Percentiles rank a stretch among this genome's conserved stretches.
These are phyloP conservation scores for Exophiala aquamarina DNA, from an alignment of 2,329 filamentous ascomycete species.

Conservation along the genomic window DNA sequence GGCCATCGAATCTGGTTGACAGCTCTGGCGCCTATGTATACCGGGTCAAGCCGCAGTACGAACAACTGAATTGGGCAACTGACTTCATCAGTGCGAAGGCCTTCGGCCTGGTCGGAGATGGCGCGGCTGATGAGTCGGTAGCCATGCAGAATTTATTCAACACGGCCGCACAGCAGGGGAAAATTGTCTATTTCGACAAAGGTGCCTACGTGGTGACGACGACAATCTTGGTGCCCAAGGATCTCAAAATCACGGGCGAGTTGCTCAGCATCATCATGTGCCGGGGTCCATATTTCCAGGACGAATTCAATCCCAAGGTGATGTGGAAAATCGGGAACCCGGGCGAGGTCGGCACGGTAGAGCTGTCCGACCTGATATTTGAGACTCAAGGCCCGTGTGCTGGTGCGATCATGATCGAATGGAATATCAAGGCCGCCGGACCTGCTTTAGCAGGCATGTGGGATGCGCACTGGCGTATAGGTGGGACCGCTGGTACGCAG, in stretches of 20 bases:
- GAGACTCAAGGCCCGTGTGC: conserved; percentile 36
- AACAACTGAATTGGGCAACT: conserved; percentile 33
- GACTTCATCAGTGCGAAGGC: conserved; percentile 47
- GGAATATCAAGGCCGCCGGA: conserved; percentile 34
- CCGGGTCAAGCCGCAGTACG: conserved; percentile 57
- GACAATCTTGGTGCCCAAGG: conserved; percentile 66
- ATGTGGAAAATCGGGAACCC: conserved; percentile 32
- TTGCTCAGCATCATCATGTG: conserved; percentile 38
- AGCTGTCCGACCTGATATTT: conserved; percentile 39
- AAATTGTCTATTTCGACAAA: conserved; percentile 73
- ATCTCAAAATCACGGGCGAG: conserved; percentile 62
- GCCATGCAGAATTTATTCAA: conserved; percentile 60
- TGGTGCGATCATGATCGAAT: conserved; percentile 38
- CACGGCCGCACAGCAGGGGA: conserved; percentile 43
- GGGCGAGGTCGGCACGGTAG: conserved; percentile 35
- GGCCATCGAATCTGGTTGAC: conserved; percentile 46
- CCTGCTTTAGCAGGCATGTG: conserved; percentile 33
- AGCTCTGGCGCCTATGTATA: conserved; percentile 53
- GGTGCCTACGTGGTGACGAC: conserved; percentile 70
- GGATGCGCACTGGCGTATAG: conserved; percentile 41
- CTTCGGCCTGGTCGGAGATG: conserved; percentile 52
- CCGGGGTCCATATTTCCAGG: conserved; percentile 32
- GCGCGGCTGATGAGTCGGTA: conserved; percentile 55
- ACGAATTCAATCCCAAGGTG: conserved; percentile 27
- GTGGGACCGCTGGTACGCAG: conserved; percentile 37